Evolutionary conservation across 148 eudicot species (phyloP).

Genomic region (Amaranthus palmeri): DNA sequence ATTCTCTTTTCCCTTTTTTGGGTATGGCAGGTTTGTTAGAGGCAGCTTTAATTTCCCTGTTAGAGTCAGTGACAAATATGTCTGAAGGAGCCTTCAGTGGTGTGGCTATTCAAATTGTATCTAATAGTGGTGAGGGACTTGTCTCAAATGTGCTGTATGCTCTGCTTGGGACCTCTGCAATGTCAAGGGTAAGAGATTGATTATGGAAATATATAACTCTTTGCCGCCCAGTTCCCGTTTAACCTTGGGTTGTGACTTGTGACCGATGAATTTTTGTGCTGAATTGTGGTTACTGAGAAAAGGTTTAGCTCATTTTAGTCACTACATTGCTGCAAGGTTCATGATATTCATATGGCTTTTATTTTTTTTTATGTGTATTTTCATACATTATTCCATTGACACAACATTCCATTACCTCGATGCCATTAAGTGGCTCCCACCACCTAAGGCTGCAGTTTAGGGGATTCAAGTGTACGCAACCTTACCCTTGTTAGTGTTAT

Average conservation of each 20-base stretch:
- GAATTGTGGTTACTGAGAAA: not conserved
- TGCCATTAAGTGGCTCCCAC: too few species aligned
- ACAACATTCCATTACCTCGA: too few species aligned
- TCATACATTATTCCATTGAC: too few species aligned
- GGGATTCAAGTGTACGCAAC: too few species aligned
- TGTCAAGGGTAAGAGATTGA: conserved; percentile 76
- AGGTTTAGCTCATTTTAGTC: not conserved
- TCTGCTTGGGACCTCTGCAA: conserved; percentile 91
- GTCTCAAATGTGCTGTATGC: conserved; percentile 90
- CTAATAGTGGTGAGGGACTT: conserved; percentile 81
- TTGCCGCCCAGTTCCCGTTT: not conserved
- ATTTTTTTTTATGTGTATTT: not conserved
- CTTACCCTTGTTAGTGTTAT: too few species aligned
- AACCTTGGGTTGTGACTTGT: conserved; percentile 6
- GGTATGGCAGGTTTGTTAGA: conserved; percentile 69
- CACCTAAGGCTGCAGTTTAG: too few species aligned
- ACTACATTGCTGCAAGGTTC: not conserved
- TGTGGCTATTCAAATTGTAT: conserved; percentile 74
- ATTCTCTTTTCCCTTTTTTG: not conserved
- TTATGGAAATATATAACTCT: conserved; percentile 4
- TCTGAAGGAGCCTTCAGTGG: conserved; percentile 55
- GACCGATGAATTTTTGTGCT: not conserved
- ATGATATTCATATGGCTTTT: not conserved
- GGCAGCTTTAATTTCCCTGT: conserved; percentile 50
- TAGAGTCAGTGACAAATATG: conserved; percentile 50